Evolutionary conservation across 352 stramenopile genomes (phyloP), one percentile per base, ranked within the genome.

Genomic region (Globisporangium alternatum): DNA sequence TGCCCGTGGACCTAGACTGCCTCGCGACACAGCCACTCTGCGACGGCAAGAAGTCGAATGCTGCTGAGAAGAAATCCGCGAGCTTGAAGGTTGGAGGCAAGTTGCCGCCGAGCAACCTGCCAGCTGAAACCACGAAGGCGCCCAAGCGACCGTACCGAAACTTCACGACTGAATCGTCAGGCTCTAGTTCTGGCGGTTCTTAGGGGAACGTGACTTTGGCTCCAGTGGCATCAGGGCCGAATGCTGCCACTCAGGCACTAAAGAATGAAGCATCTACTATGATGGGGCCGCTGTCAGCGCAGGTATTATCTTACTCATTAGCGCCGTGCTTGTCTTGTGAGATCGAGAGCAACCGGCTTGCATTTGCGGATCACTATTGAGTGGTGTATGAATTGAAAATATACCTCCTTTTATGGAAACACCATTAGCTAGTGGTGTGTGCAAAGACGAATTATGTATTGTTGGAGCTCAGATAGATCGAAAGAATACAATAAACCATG

Each of bases 11-110:
- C 31, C 56, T 90, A 12, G 59, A 70, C 67, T 91, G 82, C 62
- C 75, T 72, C 0, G 60, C 35, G 59, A 74, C 30, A 65, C 79
- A 90, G 56, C 83, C 83, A 3, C 51, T 78, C 10, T 92, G 83
- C 71, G 75, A 78, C 15, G 71, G 75, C 35, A 71, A 64, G 33
- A 75, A 77, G 49, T 81, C 79, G 21, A 93, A 93, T 57, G 21
- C 61, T 13, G 25, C 28, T 37, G 17, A 35, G 13, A 54, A 54
- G 25, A 25, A 35, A 54, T 5, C 30, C 10, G 28, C 17, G 17
- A 54, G 21, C 25, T 58, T 3, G 51, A 47, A 54, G 47, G 28
- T 8, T 15, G 31, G 28, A 12, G 49, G 5, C 28, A 21, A 33
- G 49, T 28, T 37, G n/a, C 37, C 10, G 19, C 48, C 25, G 25